A percentile compares a stretch with the other conserved stretches of the same genome.
Conservation (phyloP, 2,329 filamentous ascomycete genomes). For the Claviceps sp. region DNA sequence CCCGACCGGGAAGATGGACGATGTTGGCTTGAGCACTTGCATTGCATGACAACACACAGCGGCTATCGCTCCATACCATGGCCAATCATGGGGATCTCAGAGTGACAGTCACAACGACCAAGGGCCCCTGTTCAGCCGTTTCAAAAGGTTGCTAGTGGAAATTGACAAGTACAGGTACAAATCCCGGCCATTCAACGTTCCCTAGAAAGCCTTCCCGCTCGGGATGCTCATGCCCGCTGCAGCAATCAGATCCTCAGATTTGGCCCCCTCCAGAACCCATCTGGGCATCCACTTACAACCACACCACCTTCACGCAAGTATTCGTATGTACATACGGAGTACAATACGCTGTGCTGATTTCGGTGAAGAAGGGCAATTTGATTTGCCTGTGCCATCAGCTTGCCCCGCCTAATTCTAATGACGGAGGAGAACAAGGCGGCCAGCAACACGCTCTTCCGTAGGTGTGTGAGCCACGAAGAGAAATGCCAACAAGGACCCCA, state of each 20-base stretch:
- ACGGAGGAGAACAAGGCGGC: neutral
- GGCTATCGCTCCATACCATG: conserved; percentile 24
- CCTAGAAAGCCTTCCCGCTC: conserved; percentile 1
- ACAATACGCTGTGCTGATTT: conserved; percentile 13
- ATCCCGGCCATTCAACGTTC: neutral
- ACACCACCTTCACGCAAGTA: conserved; percentile 2
- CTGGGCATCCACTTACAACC: conserved; percentile 2
- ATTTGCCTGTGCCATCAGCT: conserved; percentile 10
- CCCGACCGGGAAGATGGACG: conserved; percentile 7
- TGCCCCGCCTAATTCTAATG: too few relatives aligned
- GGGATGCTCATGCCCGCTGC: conserved; percentile 1
- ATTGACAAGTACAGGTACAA: conserved; percentile 5
- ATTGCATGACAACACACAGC: conserved; percentile 23
- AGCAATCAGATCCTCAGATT: conserved; percentile 4
- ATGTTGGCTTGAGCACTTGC: conserved; percentile 23
- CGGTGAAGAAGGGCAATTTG: conserved; percentile 11
- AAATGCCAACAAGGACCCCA: neutral
- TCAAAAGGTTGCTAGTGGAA: conserved; percentile 11
- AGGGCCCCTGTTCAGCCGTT: conserved; percentile 17
- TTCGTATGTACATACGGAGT: too few relatives aligned
- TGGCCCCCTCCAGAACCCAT: neutral
- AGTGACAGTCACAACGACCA: conserved; percentile 8
- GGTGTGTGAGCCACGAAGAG: too few relatives aligned
- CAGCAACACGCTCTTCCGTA: neutral
- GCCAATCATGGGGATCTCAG: conserved; percentile 15